A percentile compares a stretch with the other conserved stretches of the same genome.
Conservation (phyloP, 2,329 filamentous ascomycete genomes). For the Cladophialophora yegresii region DNA sequence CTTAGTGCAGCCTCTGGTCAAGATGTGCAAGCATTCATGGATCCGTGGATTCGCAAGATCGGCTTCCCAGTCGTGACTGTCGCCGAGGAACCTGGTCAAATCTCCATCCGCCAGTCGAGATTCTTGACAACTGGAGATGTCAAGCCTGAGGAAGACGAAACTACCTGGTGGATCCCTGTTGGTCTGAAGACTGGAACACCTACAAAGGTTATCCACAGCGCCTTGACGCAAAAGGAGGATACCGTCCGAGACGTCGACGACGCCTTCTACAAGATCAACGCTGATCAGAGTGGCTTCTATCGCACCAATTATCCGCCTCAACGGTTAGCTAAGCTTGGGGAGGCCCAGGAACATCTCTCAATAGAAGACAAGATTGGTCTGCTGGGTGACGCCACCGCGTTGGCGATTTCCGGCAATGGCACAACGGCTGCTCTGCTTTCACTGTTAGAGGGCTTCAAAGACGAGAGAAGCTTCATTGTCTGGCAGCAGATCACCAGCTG, state of each 20-base stretch:
- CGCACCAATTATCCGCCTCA: slow-evolving; percentile 89
- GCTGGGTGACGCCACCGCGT: slow-evolving; percentile 82
- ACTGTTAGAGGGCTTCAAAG: slow-evolving; percentile 79
- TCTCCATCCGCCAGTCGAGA: slow-evolving; percentile 79
- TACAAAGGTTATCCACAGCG: slow-evolving; percentile 63
- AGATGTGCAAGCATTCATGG: slow-evolving; percentile 85
- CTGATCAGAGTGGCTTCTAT: slow-evolving; percentile 85
- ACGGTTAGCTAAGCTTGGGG: slow-evolving; percentile 76
- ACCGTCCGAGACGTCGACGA: slow-evolving; percentile 67
- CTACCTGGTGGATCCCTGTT: slow-evolving; percentile 93
- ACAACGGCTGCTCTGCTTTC: slow-evolving; percentile 79
- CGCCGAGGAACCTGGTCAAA: slow-evolving; percentile 77
- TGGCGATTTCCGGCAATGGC: slow-evolving; percentile 83
- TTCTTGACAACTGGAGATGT: slow-evolving; percentile 92
- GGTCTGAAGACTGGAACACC: slow-evolving; percentile 75
- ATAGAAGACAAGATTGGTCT: slow-evolving; percentile 91
- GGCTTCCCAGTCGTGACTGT: slow-evolving; percentile 90
- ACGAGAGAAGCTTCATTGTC: slow-evolving; percentile 83
- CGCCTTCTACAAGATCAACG: slow-evolving; percentile 94
- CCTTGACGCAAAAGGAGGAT: slow-evolving; percentile 74
- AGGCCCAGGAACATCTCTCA: slow-evolving; percentile 72
- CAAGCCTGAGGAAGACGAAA: slow-evolving; percentile 85
- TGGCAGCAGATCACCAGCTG: slow-evolving; percentile 83
- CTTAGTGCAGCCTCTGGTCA: slow-evolving; percentile 83
- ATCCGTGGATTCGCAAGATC: slow-evolving; percentile 92